phyloP scores from a whole-genome alignment of 495 filamentous ascomycete species.

The Jackrogersella minutella region DNA sequence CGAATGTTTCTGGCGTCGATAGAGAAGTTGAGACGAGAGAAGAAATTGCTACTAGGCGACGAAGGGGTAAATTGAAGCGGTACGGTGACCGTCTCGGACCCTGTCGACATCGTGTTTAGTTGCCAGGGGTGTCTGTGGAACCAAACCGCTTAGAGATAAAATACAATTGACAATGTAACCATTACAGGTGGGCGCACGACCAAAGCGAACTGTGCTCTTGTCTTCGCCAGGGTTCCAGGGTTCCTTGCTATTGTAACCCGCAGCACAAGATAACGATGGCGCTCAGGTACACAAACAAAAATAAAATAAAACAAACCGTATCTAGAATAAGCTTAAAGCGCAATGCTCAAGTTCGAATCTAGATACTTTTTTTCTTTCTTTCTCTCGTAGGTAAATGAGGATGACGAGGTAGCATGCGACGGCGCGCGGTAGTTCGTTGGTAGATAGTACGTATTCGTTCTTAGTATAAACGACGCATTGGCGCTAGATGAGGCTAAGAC shows the following conservation, averaged over 20 bases:
- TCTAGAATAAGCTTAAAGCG: conserved; percentile 21
- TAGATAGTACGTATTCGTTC: not conserved
- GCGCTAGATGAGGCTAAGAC: not conserved
- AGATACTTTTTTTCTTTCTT: conserved; percentile 15
- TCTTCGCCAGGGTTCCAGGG: not conserved
- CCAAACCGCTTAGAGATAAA: conserved; percentile 35
- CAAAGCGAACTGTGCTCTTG: conserved; percentile 18
- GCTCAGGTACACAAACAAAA: conserved; percentile 4
- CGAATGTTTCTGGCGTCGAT: conserved; percentile 16
- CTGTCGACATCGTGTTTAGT: conserved; percentile 35
- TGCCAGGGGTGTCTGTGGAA: conserved; percentile 30
- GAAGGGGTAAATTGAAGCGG: conserved; percentile 21
- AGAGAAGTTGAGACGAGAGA: conserved; percentile 22
- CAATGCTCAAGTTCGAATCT: conserved; percentile 19
- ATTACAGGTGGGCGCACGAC: conserved; percentile 18
- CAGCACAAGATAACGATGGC: conserved; percentile 25
- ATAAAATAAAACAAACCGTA: conserved; percentile 15
- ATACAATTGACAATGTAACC: too few species aligned
- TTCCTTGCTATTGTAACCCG: not conserved
- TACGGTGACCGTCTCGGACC: conserved; percentile 36
- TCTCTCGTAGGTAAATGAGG: conserved; percentile 9
- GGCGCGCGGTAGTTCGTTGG: conserved; percentile 6
- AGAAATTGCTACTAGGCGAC: conserved; percentile 35
- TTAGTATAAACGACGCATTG: not conserved
- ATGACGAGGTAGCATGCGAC: conserved; percentile 23